phyloP scores from a whole-genome alignment of 2,329 filamentous ascomycete genomes.

The Aspergillus pseudoterreus region DNA sequence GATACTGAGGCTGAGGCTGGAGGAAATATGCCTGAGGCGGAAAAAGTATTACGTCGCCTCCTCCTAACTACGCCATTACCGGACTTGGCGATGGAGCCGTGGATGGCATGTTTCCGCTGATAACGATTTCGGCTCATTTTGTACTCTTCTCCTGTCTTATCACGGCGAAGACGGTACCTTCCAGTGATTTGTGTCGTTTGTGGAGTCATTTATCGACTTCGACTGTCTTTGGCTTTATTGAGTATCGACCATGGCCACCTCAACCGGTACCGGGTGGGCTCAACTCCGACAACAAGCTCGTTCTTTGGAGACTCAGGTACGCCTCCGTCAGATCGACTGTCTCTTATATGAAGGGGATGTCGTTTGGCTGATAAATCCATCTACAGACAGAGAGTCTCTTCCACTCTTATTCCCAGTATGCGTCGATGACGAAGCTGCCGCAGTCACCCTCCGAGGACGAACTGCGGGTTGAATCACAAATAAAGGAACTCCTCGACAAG shows the following conservation, averaged over 20 bases:
- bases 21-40: background rate
- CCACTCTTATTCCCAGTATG: slow-evolving; percentile 82
- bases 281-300: slow-evolving; percentile 91
- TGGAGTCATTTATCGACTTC: background rate
- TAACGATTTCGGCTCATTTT: background rate
- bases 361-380: background rate
- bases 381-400: slow-evolving; percentile 70
- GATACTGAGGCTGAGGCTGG: background rate
- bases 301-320: slow-evolving; percentile 83
- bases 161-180: no score
- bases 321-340: background rate
- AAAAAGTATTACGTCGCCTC: background rate
- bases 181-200: no score
- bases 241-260: slow-evolving; percentile 46
- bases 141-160: background rate
- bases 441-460: slow-evolving; percentile 84
- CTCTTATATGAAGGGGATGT: background rate
- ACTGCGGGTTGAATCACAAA: slow-evolving; percentile 69
- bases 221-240: background rate
- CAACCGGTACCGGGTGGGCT: slow-evolving; percentile 73
- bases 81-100: slow-evolving; percentile 1
- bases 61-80: background rate
- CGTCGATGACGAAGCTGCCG: slow-evolving; percentile 72
- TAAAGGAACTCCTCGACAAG: slow-evolving; percentile 74
- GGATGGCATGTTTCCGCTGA: slow-evolving; percentile 1